Evolutionary conservation across 139 green algal genomes (phyloP).

Genomic region (Edaphochlamys debaryana): DNA sequence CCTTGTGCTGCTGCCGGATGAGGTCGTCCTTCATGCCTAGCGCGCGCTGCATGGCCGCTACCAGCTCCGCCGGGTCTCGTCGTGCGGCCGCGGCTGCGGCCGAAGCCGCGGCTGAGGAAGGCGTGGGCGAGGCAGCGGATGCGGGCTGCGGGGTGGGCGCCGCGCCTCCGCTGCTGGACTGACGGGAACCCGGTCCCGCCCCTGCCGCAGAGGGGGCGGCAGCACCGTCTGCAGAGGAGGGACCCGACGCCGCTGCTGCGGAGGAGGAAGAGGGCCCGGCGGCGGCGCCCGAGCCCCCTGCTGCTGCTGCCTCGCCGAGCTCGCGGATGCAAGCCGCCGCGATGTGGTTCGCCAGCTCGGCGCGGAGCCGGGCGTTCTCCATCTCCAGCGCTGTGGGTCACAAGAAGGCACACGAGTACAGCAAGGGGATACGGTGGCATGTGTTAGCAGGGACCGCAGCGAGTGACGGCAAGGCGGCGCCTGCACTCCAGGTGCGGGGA

Average conservation of each 20-base stretch:
- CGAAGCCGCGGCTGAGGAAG: no score
- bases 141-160: neutral
- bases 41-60: conserved; percentile 54
- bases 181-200: neutral
- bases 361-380: conserved; percentile 74
- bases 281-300: neutral
- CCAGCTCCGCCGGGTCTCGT: conserved; percentile 33
- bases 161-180: neutral
- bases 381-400: conserved; percentile 55
- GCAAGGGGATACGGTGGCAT: no score
- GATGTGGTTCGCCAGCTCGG: conserved; percentile 69
- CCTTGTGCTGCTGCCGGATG: conserved; percentile 38
- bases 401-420: no score
- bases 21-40: conserved; percentile 71
- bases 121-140: neutral
- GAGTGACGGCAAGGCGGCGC: no score
- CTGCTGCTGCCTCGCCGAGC: neutral
- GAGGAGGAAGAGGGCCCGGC: neutral
- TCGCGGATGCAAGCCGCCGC: conserved; percentile 41
- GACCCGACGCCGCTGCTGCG: conserved; percentile 12
- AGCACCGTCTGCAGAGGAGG: neutral
- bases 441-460: no score
- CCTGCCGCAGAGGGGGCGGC: neutral
- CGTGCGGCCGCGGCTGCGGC: conserved; percentile 43
- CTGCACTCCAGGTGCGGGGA: no score